These are phyloP conservation scores for Saccharomycopsis oosterbeekiorum DNA, from an alignment of 805 yeast species.

Conservation along the genomic window DNA sequence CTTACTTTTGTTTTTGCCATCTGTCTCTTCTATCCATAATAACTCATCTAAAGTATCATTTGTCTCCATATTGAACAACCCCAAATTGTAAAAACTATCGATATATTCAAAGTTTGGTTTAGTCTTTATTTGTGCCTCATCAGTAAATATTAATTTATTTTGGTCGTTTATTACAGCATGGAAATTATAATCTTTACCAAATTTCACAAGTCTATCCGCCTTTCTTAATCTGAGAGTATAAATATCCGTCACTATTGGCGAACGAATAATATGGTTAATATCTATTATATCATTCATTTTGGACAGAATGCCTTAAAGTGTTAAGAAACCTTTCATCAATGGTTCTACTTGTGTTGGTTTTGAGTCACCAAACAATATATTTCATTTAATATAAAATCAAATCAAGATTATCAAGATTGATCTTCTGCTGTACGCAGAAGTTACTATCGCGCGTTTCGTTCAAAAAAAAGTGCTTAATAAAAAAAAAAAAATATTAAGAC, in stretches of 20 bases:
- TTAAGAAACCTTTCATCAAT: too few species aligned
- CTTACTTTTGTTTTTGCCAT: not conserved
- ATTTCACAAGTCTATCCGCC: not conserved
- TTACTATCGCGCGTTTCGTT: not conserved
- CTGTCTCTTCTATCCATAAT: not conserved
- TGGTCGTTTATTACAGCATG: not conserved
- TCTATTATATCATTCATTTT: not conserved
- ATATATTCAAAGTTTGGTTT: not conserved
- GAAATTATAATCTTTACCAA: not conserved
- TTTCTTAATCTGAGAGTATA: not conserved
- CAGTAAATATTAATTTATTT: not conserved
- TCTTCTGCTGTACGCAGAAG: not conserved
- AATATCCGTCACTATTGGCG: not conserved
- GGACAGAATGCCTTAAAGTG: not conserved
- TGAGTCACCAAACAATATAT: not conserved
- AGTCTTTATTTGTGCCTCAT: not conserved
- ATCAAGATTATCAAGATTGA: not conserved
- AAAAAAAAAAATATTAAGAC: not conserved
- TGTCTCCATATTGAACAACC: not conserved
- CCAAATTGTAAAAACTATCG: not conserved
- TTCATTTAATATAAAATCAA: not conserved
- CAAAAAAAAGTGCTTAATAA: not conserved
- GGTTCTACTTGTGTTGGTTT: not conserved
- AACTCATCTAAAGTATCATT: not conserved
- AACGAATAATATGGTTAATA: not conserved